These are phyloP conservation scores for Daphne laureola DNA, from an alignment of 441 rosid species.

Conservation along the genomic window DNA sequence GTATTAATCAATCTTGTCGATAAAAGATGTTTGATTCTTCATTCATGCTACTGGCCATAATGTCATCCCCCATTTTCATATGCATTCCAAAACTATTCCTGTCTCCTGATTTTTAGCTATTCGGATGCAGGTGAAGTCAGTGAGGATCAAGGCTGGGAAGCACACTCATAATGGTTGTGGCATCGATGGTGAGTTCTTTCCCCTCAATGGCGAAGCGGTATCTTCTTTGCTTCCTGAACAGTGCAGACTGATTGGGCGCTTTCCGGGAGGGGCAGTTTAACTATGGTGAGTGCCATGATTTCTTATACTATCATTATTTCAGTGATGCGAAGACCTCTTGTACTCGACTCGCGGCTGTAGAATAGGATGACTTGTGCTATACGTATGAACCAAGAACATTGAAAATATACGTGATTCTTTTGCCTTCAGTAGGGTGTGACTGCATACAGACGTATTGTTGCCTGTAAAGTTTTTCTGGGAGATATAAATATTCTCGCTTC, in stretches of 20 bases:
- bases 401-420: not conserved
- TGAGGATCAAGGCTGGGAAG: constrained; percentile 73
- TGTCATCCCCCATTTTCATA: too few species aligned
- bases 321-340: constrained; percentile 13
- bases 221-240: constrained; percentile 90
- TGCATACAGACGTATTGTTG: constrained; percentile 19
- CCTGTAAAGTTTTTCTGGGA: constrained; percentile 37
- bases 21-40: too few species aligned
- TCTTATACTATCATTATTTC: constrained; percentile 12
- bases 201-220: constrained; percentile 73
- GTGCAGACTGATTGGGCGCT: constrained; percentile 82
- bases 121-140: constrained; percentile 69
- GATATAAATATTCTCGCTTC: constrained; percentile 18
- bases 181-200: constrained; percentile 90
- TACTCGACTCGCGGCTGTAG: constrained; percentile 9
- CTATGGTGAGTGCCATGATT: constrained; percentile 9
- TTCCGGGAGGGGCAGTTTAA: constrained; percentile 36
- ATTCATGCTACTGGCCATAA: too few species aligned
- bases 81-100: too few species aligned
- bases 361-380: constrained; percentile 16
- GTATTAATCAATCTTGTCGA: too few species aligned
- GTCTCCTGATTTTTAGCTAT: not conserved
- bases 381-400: constrained; percentile 13
- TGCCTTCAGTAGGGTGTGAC: constrained; percentile 18
- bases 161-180: constrained; percentile 84